phyloP scores from a whole-genome alignment of 2,329 filamentous ascomycete species.

The Aspergillus ustus region DNA sequence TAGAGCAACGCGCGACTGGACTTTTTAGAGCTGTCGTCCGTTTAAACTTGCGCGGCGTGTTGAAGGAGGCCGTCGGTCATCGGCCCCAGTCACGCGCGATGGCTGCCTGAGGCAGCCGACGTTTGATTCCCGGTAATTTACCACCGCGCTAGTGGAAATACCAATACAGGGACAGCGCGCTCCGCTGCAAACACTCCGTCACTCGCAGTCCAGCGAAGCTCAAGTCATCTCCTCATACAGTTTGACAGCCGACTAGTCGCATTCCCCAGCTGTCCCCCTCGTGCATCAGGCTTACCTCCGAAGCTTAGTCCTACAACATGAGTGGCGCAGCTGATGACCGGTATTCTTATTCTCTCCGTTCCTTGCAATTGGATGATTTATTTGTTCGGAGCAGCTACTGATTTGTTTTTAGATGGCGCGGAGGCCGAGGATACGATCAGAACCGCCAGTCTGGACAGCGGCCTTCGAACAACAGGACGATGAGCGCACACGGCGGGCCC shows the following conservation, averaged over 20 bases:
- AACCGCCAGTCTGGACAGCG: constrained; percentile 44
- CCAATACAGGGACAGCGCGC: neutral
- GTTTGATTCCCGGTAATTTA: neutral
- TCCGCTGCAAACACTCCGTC: neutral
- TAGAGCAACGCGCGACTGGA: neutral
- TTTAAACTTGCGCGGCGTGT: constrained; percentile 13
- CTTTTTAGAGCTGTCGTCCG: constrained; percentile 7
- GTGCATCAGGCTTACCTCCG: constrained; percentile 4
- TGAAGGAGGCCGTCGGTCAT: constrained; percentile 14
- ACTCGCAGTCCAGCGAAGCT: neutral
- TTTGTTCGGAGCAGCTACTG: neutral
- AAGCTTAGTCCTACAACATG: constrained; percentile 17
- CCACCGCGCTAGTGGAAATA: neutral
- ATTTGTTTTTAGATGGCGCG: constrained; percentile 41
- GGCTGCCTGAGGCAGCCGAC: constrained; percentile 7
- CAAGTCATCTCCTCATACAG: neutral
- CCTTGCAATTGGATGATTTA: constrained; percentile 1
- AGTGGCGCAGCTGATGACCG: constrained; percentile 42
- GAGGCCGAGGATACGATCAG: constrained; percentile 41
- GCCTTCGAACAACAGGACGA: constrained; percentile 37
- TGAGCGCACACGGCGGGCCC: constrained; percentile 38
- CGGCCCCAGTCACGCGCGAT: constrained; percentile 15
- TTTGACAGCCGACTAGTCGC: constrained; percentile 12
- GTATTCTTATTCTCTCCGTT: constrained; percentile 27
- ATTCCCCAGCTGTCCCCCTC: constrained; percentile 14